Base-by-base conservation (phyloP, 164 flowering plant species). In the Macadamia tetraphylla region DNA sequence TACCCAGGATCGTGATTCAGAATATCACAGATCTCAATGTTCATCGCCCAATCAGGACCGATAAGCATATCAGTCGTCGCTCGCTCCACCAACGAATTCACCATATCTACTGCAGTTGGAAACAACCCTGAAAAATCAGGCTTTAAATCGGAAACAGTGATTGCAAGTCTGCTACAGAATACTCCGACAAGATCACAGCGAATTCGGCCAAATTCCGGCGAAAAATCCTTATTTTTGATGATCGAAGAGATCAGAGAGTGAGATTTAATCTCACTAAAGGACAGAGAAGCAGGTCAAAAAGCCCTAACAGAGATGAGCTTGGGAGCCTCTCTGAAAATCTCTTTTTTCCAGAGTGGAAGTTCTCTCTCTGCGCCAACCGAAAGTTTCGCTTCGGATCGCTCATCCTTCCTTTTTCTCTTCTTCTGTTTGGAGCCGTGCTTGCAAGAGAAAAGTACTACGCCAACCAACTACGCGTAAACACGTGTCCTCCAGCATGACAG, bases 1-100 rank as follows among this genome's bases (percentile, higher is more conserved):
- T 86, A 93, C 98, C 76, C 88, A 17, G 90, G 93, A 74, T 94
- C 97, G 74, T 72, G 91, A 80, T 94, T 94, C 71, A 89, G 82
- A 67, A 87, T 85, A 70, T 94, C 97, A 67, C 97, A 94, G 90
- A 94, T 91, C 91, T 94, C 97, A 70, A 91, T 77, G 76, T 94
- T 94, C 95, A 87, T 84, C 32, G 98, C 95, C 98, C 97, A 94
- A 82, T 94, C 98, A 1, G 98, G 93, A 58, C 98, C 98, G 83
- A 94, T 88, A 73, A 94, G 81, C 97, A 88, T 80, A 73, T 88
- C 92, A 78, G 85, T 91, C 68, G 98, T 91, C 29, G 98, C 98
- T 65, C 98, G 70, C n/a, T 90, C 97, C 65, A 94, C 98, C 86
- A 90, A 71, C 3, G 92, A 66, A 79, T 84, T 86, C 87, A 94